Evolutionary conservation across 257 asterid genomes (phyloP).

Genomic region (Primulina huaijiensis): DNA sequence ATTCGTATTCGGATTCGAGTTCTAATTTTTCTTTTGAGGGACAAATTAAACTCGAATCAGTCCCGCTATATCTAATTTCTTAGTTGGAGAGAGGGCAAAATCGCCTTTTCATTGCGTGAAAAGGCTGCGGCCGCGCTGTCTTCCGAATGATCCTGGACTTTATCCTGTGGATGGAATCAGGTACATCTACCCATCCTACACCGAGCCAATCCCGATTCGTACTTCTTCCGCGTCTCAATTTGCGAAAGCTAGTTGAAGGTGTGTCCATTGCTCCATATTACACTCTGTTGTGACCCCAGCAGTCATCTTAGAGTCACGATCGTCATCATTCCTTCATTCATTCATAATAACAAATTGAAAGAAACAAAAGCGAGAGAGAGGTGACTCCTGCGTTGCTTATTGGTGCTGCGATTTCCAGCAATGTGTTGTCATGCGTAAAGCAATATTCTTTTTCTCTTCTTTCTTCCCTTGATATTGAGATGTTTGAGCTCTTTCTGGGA

Average conservation of each 20-base stretch:
- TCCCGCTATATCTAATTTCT: too few species aligned
- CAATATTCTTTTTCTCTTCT: not conserved
- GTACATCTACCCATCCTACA: not conserved
- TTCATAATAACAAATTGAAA: too few species aligned
- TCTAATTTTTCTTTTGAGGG: too few species aligned
- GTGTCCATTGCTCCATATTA: not conserved
- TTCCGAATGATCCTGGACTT: too few species aligned
- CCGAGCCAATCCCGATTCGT: not conserved
- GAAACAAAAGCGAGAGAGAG: too few species aligned
- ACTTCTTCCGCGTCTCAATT: not conserved
- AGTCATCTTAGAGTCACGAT: not conserved
- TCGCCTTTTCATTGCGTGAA: too few species aligned
- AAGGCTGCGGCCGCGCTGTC: too few species aligned
- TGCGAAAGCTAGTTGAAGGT: not conserved
- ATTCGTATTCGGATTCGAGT: too few species aligned
- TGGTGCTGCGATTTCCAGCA: conserved; percentile 8
- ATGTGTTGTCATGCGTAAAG: conserved; percentile 32
- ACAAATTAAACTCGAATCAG: too few species aligned
- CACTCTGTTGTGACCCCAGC: not conserved
- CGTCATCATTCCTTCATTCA: not conserved
- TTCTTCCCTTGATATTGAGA: not conserved
- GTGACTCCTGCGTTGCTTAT: not conserved
- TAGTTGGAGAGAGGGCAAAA: too few species aligned
- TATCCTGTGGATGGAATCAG: not conserved
- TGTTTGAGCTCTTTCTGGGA: not conserved